A percentile compares a stretch with the other conserved stretches of the same genome.
phyloP scores from a whole-genome alignment of 257 asterid genomes.

The Anisodus tanguticus region DNA sequence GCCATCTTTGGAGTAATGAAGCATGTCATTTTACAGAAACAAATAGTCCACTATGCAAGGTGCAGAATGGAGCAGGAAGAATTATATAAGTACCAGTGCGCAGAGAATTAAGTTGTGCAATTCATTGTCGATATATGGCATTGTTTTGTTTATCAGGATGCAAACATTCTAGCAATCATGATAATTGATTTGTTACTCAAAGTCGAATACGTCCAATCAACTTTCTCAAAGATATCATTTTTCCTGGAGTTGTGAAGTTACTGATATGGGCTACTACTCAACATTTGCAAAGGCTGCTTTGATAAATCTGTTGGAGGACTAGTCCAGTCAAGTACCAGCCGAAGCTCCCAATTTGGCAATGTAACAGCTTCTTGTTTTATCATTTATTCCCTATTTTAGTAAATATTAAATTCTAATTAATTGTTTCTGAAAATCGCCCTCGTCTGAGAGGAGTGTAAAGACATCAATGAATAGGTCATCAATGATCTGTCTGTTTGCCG shows the following conservation, averaged over 20 bases:
- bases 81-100: background rate
- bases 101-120: background rate
- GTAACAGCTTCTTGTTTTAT: background rate
- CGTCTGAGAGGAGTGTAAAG: background rate
- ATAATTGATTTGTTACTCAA: background rate
- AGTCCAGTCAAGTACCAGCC: constrained; percentile 25
- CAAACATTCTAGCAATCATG: background rate
- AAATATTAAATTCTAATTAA: background rate
- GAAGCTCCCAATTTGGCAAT: background rate
- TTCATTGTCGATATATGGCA: background rate
- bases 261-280: background rate
- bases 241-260: background rate
- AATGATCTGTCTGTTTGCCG: background rate
- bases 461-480: background rate
- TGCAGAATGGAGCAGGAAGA: background rate
- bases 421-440: background rate
- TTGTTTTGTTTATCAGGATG: background rate
- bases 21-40: constrained; percentile 15
- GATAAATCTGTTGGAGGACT: constrained; percentile 3
- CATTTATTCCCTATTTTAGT: background rate
- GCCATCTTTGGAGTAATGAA: constrained; percentile 22
- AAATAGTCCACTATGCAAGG: background rate
- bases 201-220: background rate
- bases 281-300: background rate
- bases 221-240: background rate